Base-by-base conservation (phyloP, 2,329 filamentous ascomycete species). In the Cladosporium cucumerinum region DNA sequence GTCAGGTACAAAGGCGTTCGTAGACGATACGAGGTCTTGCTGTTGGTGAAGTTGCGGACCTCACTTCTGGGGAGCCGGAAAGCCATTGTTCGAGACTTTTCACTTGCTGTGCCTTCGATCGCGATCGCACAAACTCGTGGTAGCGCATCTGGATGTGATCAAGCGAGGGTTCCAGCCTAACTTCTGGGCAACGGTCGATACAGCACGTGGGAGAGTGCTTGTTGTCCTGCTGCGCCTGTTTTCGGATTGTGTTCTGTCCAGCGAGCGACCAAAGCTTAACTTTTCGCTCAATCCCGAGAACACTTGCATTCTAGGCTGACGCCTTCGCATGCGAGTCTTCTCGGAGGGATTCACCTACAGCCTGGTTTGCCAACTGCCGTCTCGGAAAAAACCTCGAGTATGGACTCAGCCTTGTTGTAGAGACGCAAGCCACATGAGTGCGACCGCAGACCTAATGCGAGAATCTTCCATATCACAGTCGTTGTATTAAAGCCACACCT, bases 1-100 rank as follows among this genome's bases (percentile, higher is more conserved):
- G 39, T 46, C 39, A 46, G 39, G n/a, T 46, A 21, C n/a, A 46
- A 52, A 28, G 48, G 48, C 23, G 23, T 52, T 28, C 48, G 12
- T 26, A n/a, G 23, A 52, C 23, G 48, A 52, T 23, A 46, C 39
- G 39, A 43, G 39, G n/a, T 8, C 39, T 46, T 21, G 36, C 12
- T 46, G 39, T 46, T 46, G 39, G 39, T 46, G 39, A 46, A 11
- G n/a, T 25, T 39, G 34, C 54, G 54, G 54, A 57, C 18, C 34
- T 57, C 30, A 36, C 18, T 34, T 34, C 21, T 57, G 54, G 54
- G 54, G 54, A 57, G 54, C 54, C 54, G 54, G 21, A 34, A 34
- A 36, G 26, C 52, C 30, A 34, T 36, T 25, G 32, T 34, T 57
- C 54, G 54, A 57, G 32, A 34, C 54, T 57, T 57, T 25, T 11